Percentiles rank a stretch among this genome's conserved stretches.
Conservation (phyloP, 2,329 filamentous ascomycete species). For the Ilyonectria mors-panacis region DNA sequence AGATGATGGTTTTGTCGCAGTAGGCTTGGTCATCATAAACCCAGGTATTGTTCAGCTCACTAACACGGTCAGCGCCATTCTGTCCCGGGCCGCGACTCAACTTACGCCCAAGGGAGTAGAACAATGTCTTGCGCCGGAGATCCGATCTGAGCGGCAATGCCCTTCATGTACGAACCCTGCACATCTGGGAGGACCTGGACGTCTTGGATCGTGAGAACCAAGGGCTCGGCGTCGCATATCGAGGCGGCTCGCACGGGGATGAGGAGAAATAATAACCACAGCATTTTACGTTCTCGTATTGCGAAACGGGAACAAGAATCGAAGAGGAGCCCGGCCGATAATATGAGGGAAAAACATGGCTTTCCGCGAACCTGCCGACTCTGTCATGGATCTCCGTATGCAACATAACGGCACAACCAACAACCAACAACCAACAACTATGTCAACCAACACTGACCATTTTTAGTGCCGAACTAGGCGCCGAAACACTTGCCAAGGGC, state of each 20-base stretch:
- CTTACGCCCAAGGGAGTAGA: slow-evolving; percentile 52
- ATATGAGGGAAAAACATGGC: not conserved
- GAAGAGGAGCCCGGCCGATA: not conserved
- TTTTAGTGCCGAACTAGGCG: slow-evolving; percentile 2
- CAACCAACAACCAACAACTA: not conserved
- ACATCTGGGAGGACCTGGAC: slow-evolving; percentile 44
- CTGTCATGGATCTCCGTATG: not conserved
- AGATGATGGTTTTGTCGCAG: slow-evolving; percentile 48
- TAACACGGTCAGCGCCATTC: slow-evolving; percentile 29
- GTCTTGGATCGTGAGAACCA: slow-evolving; percentile 36
- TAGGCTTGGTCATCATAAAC: slow-evolving; percentile 49
- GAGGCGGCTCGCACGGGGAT: slow-evolving; percentile 3
- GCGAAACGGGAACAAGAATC: slow-evolving; percentile 5
- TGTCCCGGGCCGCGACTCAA: not conserved
- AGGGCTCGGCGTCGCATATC: slow-evolving; percentile 34
- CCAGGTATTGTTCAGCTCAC: slow-evolving; percentile 55
- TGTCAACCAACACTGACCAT: slow-evolving; percentile 1
- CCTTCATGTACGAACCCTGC: slow-evolving; percentile 48
- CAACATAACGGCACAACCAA: not conserved
- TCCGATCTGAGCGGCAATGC: slow-evolving; percentile 46
- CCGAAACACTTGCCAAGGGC: slow-evolving; percentile 2
- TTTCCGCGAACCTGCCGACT: not conserved
- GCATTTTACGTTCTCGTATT: slow-evolving; percentile 23
- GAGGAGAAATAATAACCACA: not conserved
- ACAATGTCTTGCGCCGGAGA: slow-evolving; percentile 48